Conservation (phyloP, 495 filamentous ascomycete species). For the Aspergillus nanangensis region DNA sequence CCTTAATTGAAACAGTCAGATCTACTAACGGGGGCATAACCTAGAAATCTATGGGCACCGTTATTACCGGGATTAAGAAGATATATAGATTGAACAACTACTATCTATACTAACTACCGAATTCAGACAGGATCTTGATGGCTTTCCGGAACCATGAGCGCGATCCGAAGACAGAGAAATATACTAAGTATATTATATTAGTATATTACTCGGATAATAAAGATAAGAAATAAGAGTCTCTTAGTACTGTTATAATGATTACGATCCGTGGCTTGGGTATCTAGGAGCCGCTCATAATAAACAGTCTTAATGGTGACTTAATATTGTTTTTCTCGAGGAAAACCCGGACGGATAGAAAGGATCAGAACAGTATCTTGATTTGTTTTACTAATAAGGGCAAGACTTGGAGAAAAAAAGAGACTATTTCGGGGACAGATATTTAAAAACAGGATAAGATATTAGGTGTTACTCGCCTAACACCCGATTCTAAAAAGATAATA, state of each 20-base stretch:
- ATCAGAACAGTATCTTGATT: slow-evolving; percentile 2
- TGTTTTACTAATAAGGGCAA: slow-evolving; percentile 1
- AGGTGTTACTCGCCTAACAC: background rate
- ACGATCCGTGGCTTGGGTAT: background rate
- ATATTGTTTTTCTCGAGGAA: slow-evolving; percentile 5
- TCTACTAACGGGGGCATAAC: slow-evolving; percentile 5
- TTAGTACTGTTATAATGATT: slow-evolving; percentile 1
- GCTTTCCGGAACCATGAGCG: slow-evolving; percentile 5
- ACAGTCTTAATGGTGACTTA: slow-evolving; percentile 2
- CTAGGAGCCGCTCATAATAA: slow-evolving; percentile 4
- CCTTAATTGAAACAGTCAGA: background rate
- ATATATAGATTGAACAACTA: slow-evolving; percentile 2
- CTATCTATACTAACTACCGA: slow-evolving; percentile 6
- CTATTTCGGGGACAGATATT: slow-evolving; percentile 5
- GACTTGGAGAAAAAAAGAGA: slow-evolving; percentile 4
- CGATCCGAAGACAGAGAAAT: background rate
- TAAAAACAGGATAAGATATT: slow-evolving; percentile 4
- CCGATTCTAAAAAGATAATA: background rate
- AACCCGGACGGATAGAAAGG: slow-evolving; percentile 5
- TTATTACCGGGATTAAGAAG: background rate
- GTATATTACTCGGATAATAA: slow-evolving; percentile 1
- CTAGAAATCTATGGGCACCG: slow-evolving; percentile 1
- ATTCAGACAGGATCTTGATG: slow-evolving; percentile 3
- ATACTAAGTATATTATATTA: slow-evolving; percentile 1
- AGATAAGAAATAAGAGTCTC: slow-evolving; percentile 1